A percentile compares a stretch with the other conserved stretches of the same genome.
Conservation (phyloP, 2,329 filamentous ascomycete species). For the Cladosporium oxysporum region DNA sequence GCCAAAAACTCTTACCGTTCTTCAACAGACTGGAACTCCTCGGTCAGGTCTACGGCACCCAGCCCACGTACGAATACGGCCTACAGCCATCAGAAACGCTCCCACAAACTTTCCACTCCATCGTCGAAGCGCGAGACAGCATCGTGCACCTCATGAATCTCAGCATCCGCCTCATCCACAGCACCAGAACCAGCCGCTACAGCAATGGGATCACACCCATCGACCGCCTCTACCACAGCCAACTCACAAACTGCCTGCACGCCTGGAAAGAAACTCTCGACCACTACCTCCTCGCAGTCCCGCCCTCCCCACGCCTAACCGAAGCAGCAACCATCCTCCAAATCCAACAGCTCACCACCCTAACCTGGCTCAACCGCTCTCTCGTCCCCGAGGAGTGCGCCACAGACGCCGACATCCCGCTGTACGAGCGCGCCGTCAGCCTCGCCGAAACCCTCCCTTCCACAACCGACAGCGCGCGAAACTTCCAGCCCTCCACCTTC, state of each 20-base stretch:
- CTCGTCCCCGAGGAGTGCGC: conserved; percentile 23
- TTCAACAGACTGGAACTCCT: conserved; percentile 28
- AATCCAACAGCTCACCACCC: conserved; percentile 26
- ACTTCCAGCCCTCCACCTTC: conserved; percentile 24
- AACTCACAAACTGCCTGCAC: not conserved
- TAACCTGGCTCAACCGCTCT: conserved; percentile 26
- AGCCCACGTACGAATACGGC: conserved; percentile 11
- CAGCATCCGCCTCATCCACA: conserved; percentile 24
- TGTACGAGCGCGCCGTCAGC: conserved; percentile 23
- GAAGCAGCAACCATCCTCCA: conserved; percentile 23
- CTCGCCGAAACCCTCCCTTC: conserved; percentile 21
- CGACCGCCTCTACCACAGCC: conserved; percentile 19
- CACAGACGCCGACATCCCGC: conserved; percentile 23
- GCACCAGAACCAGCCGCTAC: conserved; percentile 22
- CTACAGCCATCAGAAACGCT: conserved; percentile 16
- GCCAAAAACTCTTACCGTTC: conserved; percentile 24
- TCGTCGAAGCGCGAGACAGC: conserved; percentile 26
- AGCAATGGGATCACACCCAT: conserved; percentile 16
- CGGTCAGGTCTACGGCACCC: conserved; percentile 23
- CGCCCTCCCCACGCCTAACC: conserved; percentile 11
- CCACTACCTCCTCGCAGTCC: conserved; percentile 8
- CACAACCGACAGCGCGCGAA: not conserved
- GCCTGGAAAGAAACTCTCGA: conserved; percentile 21
- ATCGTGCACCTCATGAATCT: conserved; percentile 27
- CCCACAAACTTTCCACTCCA: conserved; percentile 18